Evolutionary conservation across 2,329 filamentous ascomycete genomes (phyloP).

Genomic region (Phaeophleospora eucalypticola): DNA sequence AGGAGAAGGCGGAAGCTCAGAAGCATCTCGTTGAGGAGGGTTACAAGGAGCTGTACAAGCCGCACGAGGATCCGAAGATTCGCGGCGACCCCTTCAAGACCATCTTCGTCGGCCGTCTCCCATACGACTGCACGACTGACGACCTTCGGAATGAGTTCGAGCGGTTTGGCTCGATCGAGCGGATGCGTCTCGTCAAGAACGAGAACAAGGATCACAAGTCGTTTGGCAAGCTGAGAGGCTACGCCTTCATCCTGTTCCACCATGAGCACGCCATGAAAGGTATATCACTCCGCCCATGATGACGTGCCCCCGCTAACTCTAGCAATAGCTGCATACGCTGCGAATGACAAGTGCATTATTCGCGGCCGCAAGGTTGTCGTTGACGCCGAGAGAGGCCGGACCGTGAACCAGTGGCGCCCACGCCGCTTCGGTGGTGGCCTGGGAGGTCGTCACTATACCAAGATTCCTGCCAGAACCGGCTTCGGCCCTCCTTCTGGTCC

Average conservation of each 20-base stretch:
- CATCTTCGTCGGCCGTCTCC: slow-evolving; percentile 83
- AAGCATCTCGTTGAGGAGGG: slow-evolving; percentile 62
- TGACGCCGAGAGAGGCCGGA: slow-evolving; percentile 93
- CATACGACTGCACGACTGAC: slow-evolving; percentile 81
- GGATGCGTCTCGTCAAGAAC: slow-evolving; percentile 68
- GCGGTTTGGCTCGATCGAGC: slow-evolving; percentile 88
- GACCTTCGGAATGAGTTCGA: slow-evolving; percentile 93
- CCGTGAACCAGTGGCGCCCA: slow-evolving; percentile 89
- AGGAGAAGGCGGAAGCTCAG: slow-evolving; percentile 69
- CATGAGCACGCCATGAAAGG: slow-evolving; percentile 99
- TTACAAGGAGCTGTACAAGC: slow-evolving; percentile 67
- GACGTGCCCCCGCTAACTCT: slow-evolving; percentile 34
- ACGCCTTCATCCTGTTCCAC: slow-evolving; percentile 96
- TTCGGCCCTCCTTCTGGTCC: slow-evolving; percentile 53
- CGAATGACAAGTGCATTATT: slow-evolving; percentile 81
- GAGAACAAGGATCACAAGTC: slow-evolving; percentile 72
- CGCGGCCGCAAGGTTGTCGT: slow-evolving; percentile 89
- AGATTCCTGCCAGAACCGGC: slow-evolving; percentile 64
- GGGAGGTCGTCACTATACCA: slow-evolving; percentile 89
- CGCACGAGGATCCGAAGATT: slow-evolving; percentile 78
- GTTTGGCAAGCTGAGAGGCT: slow-evolving; percentile 55
- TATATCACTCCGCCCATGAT: slow-evolving; percentile 44
- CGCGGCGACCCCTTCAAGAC: slow-evolving; percentile 94
- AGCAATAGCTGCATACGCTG: slow-evolving; percentile 80
- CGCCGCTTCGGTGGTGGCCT: slow-evolving; percentile 87